A percentile compares a stretch with the other conserved stretches of the same genome.
Conservation (phyloP, 2,329 filamentous ascomycete genomes). For the Scedosporium minutisporum region DNA sequence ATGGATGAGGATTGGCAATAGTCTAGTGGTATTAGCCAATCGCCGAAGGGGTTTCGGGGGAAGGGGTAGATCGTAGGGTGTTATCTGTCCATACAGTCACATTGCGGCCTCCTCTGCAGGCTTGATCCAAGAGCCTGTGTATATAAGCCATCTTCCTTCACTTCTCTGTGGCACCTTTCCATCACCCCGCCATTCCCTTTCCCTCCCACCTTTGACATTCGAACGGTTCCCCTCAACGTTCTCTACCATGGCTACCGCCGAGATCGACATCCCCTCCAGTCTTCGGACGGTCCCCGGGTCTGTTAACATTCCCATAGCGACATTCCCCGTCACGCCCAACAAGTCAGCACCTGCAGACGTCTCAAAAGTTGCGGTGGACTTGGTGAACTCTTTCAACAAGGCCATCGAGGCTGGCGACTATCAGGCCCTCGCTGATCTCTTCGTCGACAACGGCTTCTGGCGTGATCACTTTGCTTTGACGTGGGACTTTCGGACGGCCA, state of each 20-base stretch:
- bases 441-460: constrained; percentile 41
- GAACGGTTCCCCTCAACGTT: too few relatives aligned
- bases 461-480: constrained; percentile 47
- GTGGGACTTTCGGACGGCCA: constrained; percentile 45
- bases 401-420: constrained; percentile 26
- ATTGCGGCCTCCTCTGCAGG: too few relatives aligned
- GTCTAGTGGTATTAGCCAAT: too few relatives aligned
- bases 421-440: constrained; percentile 24
- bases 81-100: too few relatives aligned
- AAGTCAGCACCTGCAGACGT: constrained; percentile 18
- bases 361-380: constrained; percentile 23
- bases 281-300: constrained; percentile 36
- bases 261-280: constrained; percentile 14
- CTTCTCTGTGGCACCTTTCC: too few relatives aligned
- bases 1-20: too few relatives aligned
- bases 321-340: constrained; percentile 26
- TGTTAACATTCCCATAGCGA: constrained; percentile 38
- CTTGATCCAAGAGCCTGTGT: too few relatives aligned
- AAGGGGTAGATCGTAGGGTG: too few relatives aligned
- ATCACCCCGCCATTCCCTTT: neutral
- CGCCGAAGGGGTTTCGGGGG: too few relatives aligned
- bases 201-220: neutral
- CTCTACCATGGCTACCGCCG: neutral
- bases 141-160: too few relatives aligned
- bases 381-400: constrained; percentile 31